Evolutionary conservation across 352 stramenopile genomes (phyloP).

Genomic region (Phytophthora agathidicida): DNA sequence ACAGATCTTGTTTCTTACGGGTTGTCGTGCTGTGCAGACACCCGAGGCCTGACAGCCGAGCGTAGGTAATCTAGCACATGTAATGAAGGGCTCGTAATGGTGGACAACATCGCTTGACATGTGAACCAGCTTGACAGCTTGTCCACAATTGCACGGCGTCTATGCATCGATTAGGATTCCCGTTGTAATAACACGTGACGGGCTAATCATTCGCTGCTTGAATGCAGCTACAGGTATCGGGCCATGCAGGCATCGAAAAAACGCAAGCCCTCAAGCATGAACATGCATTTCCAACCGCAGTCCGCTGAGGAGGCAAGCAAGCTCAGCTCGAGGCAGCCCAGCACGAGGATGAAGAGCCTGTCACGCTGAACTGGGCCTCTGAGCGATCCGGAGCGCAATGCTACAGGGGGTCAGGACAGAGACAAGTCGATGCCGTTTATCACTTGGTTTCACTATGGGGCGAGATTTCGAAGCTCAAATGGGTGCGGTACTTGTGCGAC

Average conservation of each 20-base stretch:
- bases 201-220: slow-evolving; percentile 8
- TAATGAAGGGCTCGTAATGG: slow-evolving; percentile 2
- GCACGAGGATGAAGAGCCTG: slow-evolving; percentile 18
- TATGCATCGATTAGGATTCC: slow-evolving; percentile 23
- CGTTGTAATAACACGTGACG: not conserved
- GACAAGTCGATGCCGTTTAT: slow-evolving; percentile 15
- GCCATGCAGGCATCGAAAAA: slow-evolving; percentile 11
- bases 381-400: slow-evolving; percentile 20
- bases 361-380: slow-evolving; percentile 9
- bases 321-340: not conserved
- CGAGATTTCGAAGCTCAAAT: slow-evolving; percentile 20
- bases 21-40: slow-evolving; percentile 1
- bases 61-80: not conserved
- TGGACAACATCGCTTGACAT: not conserved
- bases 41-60: not conserved
- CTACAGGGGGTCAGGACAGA: slow-evolving; percentile 2
- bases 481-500: not conserved
- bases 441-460: slow-evolving; percentile 4
- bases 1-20: slow-evolving; percentile 11
- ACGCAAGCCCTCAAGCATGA: too few relatives aligned
- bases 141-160: slow-evolving; percentile 22
- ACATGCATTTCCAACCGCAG: too few relatives aligned
- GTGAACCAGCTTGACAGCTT: not conserved
- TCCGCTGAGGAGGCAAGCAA: not conserved
- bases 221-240: not conserved